Evolutionary conservation across 768 basidiomycete genomes (phyloP).

Genomic region (Mycena vulgaris): DNA sequence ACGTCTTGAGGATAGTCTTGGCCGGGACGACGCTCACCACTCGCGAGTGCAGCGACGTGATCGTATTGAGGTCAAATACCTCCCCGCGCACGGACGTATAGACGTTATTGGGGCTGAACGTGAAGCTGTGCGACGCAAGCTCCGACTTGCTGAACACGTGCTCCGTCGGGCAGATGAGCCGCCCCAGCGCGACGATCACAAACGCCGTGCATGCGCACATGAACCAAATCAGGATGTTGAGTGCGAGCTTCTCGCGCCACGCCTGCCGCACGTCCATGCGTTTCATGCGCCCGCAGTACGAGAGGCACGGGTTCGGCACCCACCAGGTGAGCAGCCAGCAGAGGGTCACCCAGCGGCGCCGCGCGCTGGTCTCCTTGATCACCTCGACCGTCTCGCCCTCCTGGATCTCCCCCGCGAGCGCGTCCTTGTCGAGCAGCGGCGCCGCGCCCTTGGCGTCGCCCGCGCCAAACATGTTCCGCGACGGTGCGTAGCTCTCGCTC

Average conservation of each 20-base stretch:
- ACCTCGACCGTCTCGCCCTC: constrained; percentile 93
- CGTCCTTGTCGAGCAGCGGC: constrained; percentile 80
- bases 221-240: constrained; percentile 98
- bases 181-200: constrained; percentile 90
- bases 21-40: constrained; percentile 80
- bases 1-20: constrained; percentile 80
- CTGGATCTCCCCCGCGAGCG: constrained; percentile 85
- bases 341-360: constrained; percentile 89
- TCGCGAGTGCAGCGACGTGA: constrained; percentile 78
- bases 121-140: constrained; percentile 77
- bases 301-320: constrained; percentile 82
- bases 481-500: constrained; percentile 94
- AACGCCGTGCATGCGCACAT: constrained; percentile 91
- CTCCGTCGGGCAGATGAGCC: constrained; percentile 94
- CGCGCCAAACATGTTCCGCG: constrained; percentile 95
- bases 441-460: constrained; percentile 74
- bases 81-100: constrained; percentile 92
- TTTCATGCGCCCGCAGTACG: constrained; percentile 91
- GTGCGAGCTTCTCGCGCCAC: constrained; percentile 96
- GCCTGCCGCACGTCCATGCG: constrained; percentile 94
- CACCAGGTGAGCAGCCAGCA: constrained; percentile 95
- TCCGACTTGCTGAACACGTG: constrained; percentile 90
- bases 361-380: constrained; percentile 83
- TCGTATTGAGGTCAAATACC: constrained; percentile 87
- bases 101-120: constrained; percentile 79